phyloP scores from a whole-genome alignment of 352 stramenopile species.

The Phytophthora kernoviae region DNA sequence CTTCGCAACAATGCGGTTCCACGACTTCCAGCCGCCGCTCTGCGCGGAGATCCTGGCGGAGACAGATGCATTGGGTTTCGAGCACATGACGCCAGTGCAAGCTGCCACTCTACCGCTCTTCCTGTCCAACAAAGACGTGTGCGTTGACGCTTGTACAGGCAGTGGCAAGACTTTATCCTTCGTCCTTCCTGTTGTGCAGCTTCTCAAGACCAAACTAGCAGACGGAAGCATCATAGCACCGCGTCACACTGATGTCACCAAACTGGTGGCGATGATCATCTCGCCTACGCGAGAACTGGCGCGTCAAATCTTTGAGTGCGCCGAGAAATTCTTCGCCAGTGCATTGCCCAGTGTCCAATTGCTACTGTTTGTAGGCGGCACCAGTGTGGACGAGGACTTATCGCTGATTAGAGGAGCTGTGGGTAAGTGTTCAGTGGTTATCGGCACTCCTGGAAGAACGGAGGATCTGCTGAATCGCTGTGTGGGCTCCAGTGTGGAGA shows the following conservation, averaged over 20 bases:
- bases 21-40: conserved; percentile 80
- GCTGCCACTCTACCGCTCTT: conserved; percentile 91
- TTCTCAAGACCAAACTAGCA: conserved; percentile 75
- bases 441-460: conserved; percentile 84
- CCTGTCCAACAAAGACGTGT: conserved; percentile 94
- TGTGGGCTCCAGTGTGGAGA: conserved; percentile 78
- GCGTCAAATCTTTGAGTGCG: conserved; percentile 83
- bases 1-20: conserved; percentile 65
- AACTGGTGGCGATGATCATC: conserved; percentile 85
- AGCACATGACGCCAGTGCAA: conserved; percentile 93
- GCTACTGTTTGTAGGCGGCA: conserved; percentile 92
- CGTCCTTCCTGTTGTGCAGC: conserved; percentile 93
- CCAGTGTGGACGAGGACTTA: conserved; percentile 86
- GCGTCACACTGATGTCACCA: conserved; percentile 54
- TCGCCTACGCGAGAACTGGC: conserved; percentile 91
- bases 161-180: conserved; percentile 96
- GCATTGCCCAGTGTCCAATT: conserved; percentile 72
- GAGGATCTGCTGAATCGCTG: conserved; percentile 90
- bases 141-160: conserved; percentile 94
- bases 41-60: conserved; percentile 74
- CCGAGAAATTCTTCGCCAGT: conserved; percentile 60
- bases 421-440: conserved; percentile 75
- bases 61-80: conserved; percentile 84
- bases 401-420: conserved; percentile 58
- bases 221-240: conserved; percentile 64